Evolutionary conservation across 75 land plant species (phyloP), one percentile per base, ranked within the genome.

Genomic region (Cryptomeria japonica): DNA sequence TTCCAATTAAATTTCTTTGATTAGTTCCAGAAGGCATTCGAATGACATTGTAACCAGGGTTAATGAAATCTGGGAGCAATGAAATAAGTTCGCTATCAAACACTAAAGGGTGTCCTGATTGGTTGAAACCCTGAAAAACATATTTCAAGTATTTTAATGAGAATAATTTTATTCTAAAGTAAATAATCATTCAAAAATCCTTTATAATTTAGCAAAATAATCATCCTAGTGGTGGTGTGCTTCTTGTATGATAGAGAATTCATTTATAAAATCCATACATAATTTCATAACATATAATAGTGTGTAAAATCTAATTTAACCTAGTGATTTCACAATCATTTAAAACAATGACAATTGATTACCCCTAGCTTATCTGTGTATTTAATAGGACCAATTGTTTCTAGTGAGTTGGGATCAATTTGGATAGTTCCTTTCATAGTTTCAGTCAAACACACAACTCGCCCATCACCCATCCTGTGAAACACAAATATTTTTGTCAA

Each of bases 371-470:
- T 38, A 86, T 96, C 97, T 13, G 72, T 47, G 87, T 86, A 96
- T 86, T 89, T 91, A 79, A 96, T 94, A 83, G 78, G 91, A 18
- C 96, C 96, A 0, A 95, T 36, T 1, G 96, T 96, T 9, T 96
- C 96, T 38, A 96, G 46, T 16, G 93, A 93, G 55, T 87, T 73
- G 1, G 96, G 97, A 46, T 96, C 94, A 56, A 96, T 90, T 58
- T 91, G 38, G 38, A 93, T 88, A 5, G 97, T 91, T n/a, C 96
- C 96, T 31, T 94, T 96, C 28, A 85, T 75, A 0, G 96, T 96
- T 88, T 96, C 97, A 19, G 96, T 96, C 11, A 96, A 86, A 90
- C 96, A 96, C 1, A 96, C 85, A 0, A 96, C 94, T 34, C 97
- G 88, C 38, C 96, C 97, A 34, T 96, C 97, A 5, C 94, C 95